Evolutionary conservation across 805 yeast species (phyloP).

Genomic region (Lipomyces starkeyi): DNA sequence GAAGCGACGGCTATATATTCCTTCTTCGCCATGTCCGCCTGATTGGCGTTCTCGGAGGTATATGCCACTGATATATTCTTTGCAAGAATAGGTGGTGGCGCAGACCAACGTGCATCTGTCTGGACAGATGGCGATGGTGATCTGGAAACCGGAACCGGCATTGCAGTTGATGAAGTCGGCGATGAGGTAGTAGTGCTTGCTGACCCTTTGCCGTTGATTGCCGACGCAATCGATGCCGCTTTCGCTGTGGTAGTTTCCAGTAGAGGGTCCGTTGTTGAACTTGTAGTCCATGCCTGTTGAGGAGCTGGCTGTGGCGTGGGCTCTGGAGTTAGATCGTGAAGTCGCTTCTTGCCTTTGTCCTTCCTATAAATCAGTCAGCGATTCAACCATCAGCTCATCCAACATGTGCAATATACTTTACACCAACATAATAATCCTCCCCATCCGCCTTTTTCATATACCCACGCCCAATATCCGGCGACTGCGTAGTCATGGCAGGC

Average conservation of each 20-base stretch:
- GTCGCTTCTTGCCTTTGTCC: background rate
- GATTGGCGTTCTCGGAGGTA: background rate
- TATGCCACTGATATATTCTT: background rate
- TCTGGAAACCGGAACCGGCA: background rate
- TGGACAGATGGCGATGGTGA: background rate
- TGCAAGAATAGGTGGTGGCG: slow-evolving; percentile 6
- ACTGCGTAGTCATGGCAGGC: slow-evolving; percentile 7
- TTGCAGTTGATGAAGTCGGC: background rate
- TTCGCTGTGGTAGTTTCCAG: background rate
- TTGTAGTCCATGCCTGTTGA: background rate
- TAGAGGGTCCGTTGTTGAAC: background rate
- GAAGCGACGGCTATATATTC: background rate
- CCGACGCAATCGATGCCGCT: background rate
- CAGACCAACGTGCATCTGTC: background rate
- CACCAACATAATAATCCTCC: slow-evolving; percentile 14
- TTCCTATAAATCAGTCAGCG: background rate
- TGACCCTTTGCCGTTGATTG: background rate
- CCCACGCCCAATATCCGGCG: slow-evolving; percentile 16
- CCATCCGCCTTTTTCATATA: slow-evolving; percentile 10
- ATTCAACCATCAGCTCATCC: background rate
- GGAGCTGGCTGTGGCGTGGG: slow-evolving; percentile 8
- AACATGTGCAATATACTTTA: background rate
- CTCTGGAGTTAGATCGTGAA: slow-evolving; percentile 3
- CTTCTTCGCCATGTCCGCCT: background rate
- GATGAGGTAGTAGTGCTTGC: background rate